These are phyloP conservation scores for Anisodus tanguticus DNA, from an alignment of 257 asterid species.

Conservation along the genomic window DNA sequence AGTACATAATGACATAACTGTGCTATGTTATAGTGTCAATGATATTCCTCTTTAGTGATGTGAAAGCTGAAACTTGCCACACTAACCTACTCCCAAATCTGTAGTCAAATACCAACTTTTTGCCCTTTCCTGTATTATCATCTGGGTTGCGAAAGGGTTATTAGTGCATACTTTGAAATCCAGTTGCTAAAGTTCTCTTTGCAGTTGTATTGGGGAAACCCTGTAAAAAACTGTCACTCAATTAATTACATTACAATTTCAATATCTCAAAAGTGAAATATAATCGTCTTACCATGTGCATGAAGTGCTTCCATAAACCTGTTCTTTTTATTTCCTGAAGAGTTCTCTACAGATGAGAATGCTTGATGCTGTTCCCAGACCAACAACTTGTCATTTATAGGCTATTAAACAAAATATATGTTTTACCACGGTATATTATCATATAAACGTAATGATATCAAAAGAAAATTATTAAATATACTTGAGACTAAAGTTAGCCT, in stretches of 20 bases:
- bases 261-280: neutral
- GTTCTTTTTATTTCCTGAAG: neutral
- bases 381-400: neutral
- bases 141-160: neutral
- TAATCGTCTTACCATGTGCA: neutral
- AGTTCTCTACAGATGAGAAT: neutral
- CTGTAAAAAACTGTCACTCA: neutral
- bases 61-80: neutral
- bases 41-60: neutral
- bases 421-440: conserved; percentile 6
- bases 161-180: neutral
- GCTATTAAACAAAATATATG: conserved; percentile 9
- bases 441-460: neutral
- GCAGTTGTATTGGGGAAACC: neutral
- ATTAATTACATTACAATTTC: neutral
- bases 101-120: neutral
- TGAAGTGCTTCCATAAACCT: neutral
- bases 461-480: neutral
- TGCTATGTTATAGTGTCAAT: neutral
- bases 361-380: conserved; percentile 13
- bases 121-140: neutral
- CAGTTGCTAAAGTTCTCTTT: neutral
- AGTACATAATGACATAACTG: neutral
- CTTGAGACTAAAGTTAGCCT: neutral
- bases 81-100: conserved; percentile 4